Evolutionary conservation across 2,329 filamentous ascomycete genomes (phyloP).

Genomic region (Xylariaceae sp.): DNA sequence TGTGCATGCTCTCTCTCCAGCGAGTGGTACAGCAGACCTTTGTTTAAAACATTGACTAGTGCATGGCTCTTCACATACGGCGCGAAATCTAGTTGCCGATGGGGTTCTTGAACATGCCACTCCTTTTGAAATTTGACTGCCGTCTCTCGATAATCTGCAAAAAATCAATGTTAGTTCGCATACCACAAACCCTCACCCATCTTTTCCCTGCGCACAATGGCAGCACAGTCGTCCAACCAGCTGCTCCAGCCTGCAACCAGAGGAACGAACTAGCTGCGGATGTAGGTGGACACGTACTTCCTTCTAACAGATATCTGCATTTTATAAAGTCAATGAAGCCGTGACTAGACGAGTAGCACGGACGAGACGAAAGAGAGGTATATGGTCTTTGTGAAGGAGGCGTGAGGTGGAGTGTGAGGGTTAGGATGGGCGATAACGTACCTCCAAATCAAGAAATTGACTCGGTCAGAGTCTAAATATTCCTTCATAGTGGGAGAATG

Average conservation of each 20-base stretch:
- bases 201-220: conserved; percentile 23
- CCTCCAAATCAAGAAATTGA: conserved; percentile 76
- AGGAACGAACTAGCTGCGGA: conserved; percentile 1
- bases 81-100: conserved; percentile 68
- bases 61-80: conserved; percentile 69
- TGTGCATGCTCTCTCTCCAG: conserved; percentile 62
- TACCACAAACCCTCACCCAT: conserved; percentile 33
- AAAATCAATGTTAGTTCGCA: conserved; percentile 43
- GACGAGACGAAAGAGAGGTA: conserved; percentile 12
- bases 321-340: conserved; percentile 33
- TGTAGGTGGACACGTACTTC: conserved; percentile 55
- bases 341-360: conserved; percentile 18
- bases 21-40: conserved; percentile 66
- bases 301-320: conserved; percentile 65
- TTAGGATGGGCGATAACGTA: conserved; percentile 51
- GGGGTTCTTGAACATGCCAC: conserved; percentile 68
- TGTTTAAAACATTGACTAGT: conserved; percentile 67
- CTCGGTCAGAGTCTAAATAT: conserved; percentile 68
- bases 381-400: conserved; percentile 19
- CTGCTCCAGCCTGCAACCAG: conserved; percentile 7
- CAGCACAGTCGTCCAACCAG: conserved; percentile 26
- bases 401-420: conserved; percentile 23
- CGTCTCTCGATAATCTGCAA: conserved; percentile 69
- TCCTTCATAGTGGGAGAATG: conserved; percentile 59
- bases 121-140: conserved; percentile 72